Evolutionary conservation across 2,329 filamentous ascomycete genomes (phyloP), one percentile per base, ranked within the genome.

Genomic region (Penicillium fuscoglaucum): DNA sequence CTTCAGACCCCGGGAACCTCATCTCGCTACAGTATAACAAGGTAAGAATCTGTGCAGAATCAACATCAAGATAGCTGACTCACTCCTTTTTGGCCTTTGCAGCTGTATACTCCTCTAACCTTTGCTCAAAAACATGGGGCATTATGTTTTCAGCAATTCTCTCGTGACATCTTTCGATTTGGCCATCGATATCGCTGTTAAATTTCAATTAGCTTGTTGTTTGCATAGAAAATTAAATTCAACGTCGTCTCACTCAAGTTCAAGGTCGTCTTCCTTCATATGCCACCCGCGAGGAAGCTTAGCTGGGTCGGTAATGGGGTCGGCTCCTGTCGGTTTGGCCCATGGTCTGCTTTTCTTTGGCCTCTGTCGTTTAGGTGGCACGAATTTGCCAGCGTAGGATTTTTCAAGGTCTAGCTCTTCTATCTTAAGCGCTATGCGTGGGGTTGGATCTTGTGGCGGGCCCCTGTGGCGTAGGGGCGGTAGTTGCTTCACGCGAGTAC

Each of bases 121-220:
- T 52, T 46, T 52, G 40, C 17, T 19, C 1, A 19, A 57, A 57
- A 4, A 57, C 12, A 31, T 31, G 19, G 1, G 48, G 55, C 55
- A 52, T 52, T 29, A 57, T 52, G 8, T 47, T 52, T 9, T 52
- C 48, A 2, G 48, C 46, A 35, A 57, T 57, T 13, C 48, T 44
- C 29, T 57, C 55, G 19, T 31, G 41, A 6, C 55, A 57, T 52
- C 55, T 45, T 21, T 52, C 12, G 7, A 57, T 57, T 15, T 57
- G 55, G 8, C 29, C 39, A 12, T 57, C 48, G 2, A 57, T 28
- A n/a, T 52, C 55, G 15, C 55, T 52, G 12, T 45, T 26, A 1
- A 6, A 7, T 24, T 8, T 1, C 7, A 17, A 35, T 55, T 43
- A 55, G 37, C 4, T 4, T 13, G 6, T n/a, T 49, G 8, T 6